These are phyloP conservation scores for Thelonectria blattea DNA, from an alignment of 2,329 filamentous ascomycete species.

Conservation along the genomic window DNA sequence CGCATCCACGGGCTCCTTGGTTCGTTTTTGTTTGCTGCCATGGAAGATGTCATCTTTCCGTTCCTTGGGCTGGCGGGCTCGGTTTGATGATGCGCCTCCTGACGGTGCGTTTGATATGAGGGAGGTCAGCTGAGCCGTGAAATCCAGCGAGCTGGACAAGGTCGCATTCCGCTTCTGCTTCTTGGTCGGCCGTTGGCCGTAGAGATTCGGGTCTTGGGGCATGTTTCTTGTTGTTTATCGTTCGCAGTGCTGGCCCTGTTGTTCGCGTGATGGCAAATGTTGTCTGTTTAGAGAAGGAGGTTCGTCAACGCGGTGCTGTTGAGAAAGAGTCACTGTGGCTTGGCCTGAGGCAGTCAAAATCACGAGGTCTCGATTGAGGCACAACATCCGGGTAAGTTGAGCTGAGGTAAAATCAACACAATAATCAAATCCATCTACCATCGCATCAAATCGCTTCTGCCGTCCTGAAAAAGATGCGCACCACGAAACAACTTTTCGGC, in stretches of 20 bases:
- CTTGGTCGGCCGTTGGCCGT: constrained; percentile 76
- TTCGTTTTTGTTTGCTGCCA: constrained; percentile 36
- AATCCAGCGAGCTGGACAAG: constrained; percentile 77
- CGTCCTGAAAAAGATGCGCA: not conserved
- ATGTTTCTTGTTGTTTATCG: constrained; percentile 43
- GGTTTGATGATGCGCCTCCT: constrained; percentile 48
- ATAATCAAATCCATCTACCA: not conserved
- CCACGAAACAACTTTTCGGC: constrained; percentile 17
- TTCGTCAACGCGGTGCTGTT: constrained; percentile 2
- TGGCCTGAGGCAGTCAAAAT: constrained; percentile 36
- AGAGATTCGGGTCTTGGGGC: constrained; percentile 73
- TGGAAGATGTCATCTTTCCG: constrained; percentile 55
- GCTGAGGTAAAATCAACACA: not conserved
- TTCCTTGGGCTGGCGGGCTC: constrained; percentile 54
- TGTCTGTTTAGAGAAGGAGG: constrained; percentile 6
- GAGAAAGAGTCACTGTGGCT: constrained; percentile 3
- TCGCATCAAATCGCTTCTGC: not conserved
- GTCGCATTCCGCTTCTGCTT: constrained; percentile 72
- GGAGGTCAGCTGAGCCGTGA: constrained; percentile 85
- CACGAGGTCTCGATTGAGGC: no score
- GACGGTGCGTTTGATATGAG: constrained; percentile 68
- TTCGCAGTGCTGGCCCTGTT: not conserved
- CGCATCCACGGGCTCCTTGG: constrained; percentile 55
- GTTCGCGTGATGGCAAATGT: not conserved
- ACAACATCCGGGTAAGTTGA: no score